phyloP scores from a whole-genome alignment of 2,329 filamentous ascomycete genomes.

The Sclerotinia glacialis region DNA sequence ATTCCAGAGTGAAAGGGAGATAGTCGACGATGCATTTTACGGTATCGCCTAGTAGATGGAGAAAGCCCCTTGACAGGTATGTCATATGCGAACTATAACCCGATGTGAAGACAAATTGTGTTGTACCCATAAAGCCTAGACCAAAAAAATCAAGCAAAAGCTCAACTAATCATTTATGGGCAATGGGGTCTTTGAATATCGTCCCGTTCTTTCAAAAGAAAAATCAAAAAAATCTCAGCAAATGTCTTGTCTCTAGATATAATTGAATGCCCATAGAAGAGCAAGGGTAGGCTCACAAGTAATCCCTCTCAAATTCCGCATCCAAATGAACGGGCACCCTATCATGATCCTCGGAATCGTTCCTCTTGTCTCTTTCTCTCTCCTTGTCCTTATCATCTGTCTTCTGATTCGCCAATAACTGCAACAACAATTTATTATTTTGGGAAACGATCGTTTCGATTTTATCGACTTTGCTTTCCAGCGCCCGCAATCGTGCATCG shows the following conservation, averaged over 20 bases:
- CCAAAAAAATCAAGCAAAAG: background rate
- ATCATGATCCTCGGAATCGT: constrained; percentile 32
- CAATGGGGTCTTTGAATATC: constrained; percentile 37
- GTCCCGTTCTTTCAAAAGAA: constrained; percentile 32
- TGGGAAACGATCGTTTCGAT: constrained; percentile 38
- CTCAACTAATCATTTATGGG: constrained; percentile 28
- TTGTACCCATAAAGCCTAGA: too few relatives aligned
- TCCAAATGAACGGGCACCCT: constrained; percentile 39
- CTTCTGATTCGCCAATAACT: constrained; percentile 35
- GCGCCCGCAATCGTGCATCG: constrained; percentile 35
- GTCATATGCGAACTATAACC: background rate
- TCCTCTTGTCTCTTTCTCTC: constrained; percentile 28
- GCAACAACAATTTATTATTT: constrained; percentile 39
- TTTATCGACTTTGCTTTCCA: constrained; percentile 38
- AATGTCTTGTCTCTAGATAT: constrained; percentile 15
- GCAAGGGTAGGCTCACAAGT: constrained; percentile 35
- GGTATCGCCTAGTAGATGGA: background rate
- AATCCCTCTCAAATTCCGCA: constrained; percentile 40
- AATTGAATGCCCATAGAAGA: constrained; percentile 19
- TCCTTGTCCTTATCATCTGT: constrained; percentile 28
- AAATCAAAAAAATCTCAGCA: constrained; percentile 29
- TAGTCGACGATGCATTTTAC: background rate
- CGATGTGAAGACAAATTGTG: background rate
- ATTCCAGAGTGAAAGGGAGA: background rate
- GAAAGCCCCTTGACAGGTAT: background rate